Evolutionary conservation across 176 grass and related monocot genomes (phyloP), one percentile per base, ranked within the genome.

Genomic region (Juncus effusus): DNA sequence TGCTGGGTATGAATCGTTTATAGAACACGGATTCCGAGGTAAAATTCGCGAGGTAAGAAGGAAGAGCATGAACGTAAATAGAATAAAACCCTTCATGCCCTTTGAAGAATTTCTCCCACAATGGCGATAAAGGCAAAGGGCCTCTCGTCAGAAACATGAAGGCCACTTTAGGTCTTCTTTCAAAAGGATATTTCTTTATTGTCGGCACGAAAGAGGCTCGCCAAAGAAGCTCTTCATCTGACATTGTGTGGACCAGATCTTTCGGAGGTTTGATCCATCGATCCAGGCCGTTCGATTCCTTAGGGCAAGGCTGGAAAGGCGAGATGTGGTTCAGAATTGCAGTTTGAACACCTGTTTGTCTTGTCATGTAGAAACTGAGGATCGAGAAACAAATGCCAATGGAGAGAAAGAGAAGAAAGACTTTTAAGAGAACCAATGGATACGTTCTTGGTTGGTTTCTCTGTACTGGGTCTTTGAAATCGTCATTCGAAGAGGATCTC

Each of bases 111-210:
- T 67, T 72, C 61, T 99, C 89, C 94, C 88, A 99, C 13, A 99
- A 76, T 16, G 85, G 94, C 15, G 85, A 81, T 1, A 99, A 77
- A 54, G 89, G 94, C 3, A 99, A 65, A 14, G 88, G 83, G 51
- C 94, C 94, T 36, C 83, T 82, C 66, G 83, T 99, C 75, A 99
- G 85, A 72, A 99, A 99, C 94, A 99, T 93, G 64, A 99, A 99
- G 13, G 94, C 94, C 36, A 93, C 51, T 60, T 87, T 99, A 51
- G 83, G 88, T 65, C 78, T 65, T 64, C 94, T 87, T 16, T n/a
- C 38, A 41, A 87, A 99, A 70, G 88, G 94, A 73, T 87, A 99
- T 12, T 49, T 61, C 15, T 65, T 80, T 37, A 89, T 64, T 28
- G 51, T 65, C 38, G 94, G 88, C 60, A 69, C 75, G 61, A 86